Evolutionary conservation across 2,329 filamentous ascomycete genomes (phyloP).

Genomic region (Aphanoascus verrucosus): DNA sequence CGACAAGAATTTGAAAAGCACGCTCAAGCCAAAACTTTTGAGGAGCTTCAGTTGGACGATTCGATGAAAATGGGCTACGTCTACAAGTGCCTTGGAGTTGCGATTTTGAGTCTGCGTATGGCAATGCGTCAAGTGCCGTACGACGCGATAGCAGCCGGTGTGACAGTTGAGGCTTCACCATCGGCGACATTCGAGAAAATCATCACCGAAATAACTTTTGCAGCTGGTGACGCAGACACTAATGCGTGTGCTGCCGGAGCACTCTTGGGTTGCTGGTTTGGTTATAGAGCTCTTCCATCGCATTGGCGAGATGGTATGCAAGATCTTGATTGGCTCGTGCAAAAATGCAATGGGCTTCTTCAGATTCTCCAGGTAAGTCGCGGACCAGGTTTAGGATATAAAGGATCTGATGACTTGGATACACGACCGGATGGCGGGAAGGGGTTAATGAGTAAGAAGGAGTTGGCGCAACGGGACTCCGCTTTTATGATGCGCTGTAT

Average conservation of each 20-base stretch:
- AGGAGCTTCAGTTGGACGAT: slow-evolving; percentile 39
- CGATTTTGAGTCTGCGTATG: slow-evolving; percentile 36
- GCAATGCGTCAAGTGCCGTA: slow-evolving; percentile 31
- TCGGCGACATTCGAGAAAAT: slow-evolving; percentile 36
- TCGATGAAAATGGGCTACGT: slow-evolving; percentile 42
- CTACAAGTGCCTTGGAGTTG: slow-evolving; percentile 44
- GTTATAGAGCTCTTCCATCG: slow-evolving; percentile 37
- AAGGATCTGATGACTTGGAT: slow-evolving; percentile 13
- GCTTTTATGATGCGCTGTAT: slow-evolving; percentile 14
- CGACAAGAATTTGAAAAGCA: slow-evolving; percentile 36
- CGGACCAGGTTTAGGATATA: not conserved
- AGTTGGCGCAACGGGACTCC: slow-evolving; percentile 12
- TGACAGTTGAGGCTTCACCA: slow-evolving; percentile 13
- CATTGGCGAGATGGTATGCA: slow-evolving; percentile 42
- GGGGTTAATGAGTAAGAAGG: slow-evolving; percentile 14
- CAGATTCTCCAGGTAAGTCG: slow-evolving; percentile 3
- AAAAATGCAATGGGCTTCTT: slow-evolving; percentile 13
- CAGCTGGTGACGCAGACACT: slow-evolving; percentile 46
- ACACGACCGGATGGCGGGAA: slow-evolving; percentile 15
- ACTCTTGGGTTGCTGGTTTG: slow-evolving; percentile 40
- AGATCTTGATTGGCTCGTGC: slow-evolving; percentile 17
- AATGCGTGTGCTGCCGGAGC: slow-evolving; percentile 46
- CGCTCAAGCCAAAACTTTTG: slow-evolving; percentile 29
- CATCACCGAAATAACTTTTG: slow-evolving; percentile 42
- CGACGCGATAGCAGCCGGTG: slow-evolving; percentile 8